Evolutionary conservation across 805 yeast genomes (phyloP), one percentile per base, ranked within the genome.

Genomic region (Nakazawaea siamensis): DNA sequence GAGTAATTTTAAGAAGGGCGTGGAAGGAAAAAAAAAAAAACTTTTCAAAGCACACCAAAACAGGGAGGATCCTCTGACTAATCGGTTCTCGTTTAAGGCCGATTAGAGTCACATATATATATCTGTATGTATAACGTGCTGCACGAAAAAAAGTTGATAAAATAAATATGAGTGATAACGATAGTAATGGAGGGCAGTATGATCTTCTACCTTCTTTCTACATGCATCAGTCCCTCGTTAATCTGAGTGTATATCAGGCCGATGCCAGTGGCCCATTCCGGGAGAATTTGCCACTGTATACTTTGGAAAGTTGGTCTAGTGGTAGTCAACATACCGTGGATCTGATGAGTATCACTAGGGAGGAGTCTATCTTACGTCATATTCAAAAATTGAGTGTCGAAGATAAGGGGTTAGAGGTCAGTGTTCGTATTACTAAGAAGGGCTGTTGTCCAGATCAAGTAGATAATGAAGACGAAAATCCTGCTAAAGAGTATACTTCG

Each of bases 121-220:
- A n/a, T n/a, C n/a, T n/a, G n/a, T n/a, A n/a, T n/a, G n/a, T n/a
- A n/a, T n/a, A n/a, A n/a, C n/a, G n/a, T n/a, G n/a, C n/a, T 6
- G 27, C 8, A 8, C 27, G 27, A 24, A 8, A 9, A 6, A 7
- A 12, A 9, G 27, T 24, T 14, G 8, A 9, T 12, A 14, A 6
- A 6, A 12, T 17, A 10, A 5, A 27, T 10, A 7, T 25, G 27
- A 9, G 11, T 21, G 24, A 12, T 21, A 21, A 21, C 24, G 24
- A 24, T 13, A 14, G n/a, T 12, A 14, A 24, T 6, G n/a, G n/a
- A 14, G n/a, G 8, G 8, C 29, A 27, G 8, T 30, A 25, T 33
- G 84, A 78, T 44, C 69, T 78, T 2, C 51, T 79, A 24, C 87
- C 85, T 0, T 75, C 84, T 0, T 79, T 77, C 47, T 81, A 77